Evolutionary conservation across 352 stramenopile species (phyloP).

Genomic region (Blastocystis sp.): DNA sequence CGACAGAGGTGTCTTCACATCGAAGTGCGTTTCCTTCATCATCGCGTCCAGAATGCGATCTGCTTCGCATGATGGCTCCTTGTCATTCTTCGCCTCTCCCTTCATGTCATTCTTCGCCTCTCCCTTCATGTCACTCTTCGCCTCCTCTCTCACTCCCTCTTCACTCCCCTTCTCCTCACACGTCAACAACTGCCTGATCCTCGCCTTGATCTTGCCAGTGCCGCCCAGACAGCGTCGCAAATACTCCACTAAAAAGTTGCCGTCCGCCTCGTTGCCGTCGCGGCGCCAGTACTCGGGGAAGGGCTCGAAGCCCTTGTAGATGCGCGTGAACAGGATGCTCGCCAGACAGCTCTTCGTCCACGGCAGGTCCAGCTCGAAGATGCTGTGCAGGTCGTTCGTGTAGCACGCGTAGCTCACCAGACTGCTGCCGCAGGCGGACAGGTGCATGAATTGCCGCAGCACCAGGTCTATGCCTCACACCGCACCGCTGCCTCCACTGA

Average conservation of each 20-base stretch:
- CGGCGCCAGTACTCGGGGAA: background rate
- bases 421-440: background rate
- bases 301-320: conserved; percentile 45
- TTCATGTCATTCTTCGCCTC: no score
- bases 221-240: conserved; percentile 28
- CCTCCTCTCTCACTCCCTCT: no score
- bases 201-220: background rate
- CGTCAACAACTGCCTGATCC: conserved; percentile 37
- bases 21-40: conserved; percentile 4
- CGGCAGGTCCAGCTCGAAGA: conserved; percentile 47
- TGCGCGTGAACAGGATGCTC: conserved; percentile 40
- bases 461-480: conserved; percentile 30
- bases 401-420: conserved; percentile 24
- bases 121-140: no score
- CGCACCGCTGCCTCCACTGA: background rate
- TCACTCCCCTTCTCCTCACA: background rate
- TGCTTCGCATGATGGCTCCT: background rate
- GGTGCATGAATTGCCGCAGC: conserved; percentile 22
- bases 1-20: background rate
- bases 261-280: background rate
- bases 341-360: conserved; percentile 41
- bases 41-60: conserved; percentile 20
- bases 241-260: background rate
- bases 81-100: no score
- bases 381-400: conserved; percentile 33